Evolutionary conservation across 2,329 filamentous ascomycete species (phyloP).

Genomic region (Hypoxylon sp.): DNA sequence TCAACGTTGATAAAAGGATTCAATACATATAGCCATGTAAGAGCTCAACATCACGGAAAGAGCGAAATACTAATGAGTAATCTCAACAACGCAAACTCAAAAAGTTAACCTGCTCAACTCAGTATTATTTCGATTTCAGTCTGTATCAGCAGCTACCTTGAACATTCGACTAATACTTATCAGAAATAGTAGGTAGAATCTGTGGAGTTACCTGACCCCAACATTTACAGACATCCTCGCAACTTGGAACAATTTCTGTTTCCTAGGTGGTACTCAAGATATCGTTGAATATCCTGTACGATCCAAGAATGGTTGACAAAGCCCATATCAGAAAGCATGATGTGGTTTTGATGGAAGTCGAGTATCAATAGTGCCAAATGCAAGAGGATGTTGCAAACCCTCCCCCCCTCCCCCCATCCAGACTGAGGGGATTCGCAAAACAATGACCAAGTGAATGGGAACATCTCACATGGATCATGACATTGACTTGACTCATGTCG

Average conservation of each 20-base stretch:
- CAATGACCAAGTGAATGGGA: not conserved
- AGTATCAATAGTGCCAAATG: not conserved
- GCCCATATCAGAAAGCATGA: conserved; percentile 1
- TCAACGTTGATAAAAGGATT: not conserved
- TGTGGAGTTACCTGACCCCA: not conserved
- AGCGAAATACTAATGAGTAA: not conserved
- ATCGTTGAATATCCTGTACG: not conserved
- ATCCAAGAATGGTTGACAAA: not conserved
- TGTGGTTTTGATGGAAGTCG: not conserved
- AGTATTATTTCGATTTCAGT: not conserved
- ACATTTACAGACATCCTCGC: not conserved
- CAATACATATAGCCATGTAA: not conserved
- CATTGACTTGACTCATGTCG: conserved; percentile 11
- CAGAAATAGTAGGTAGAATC: not conserved
- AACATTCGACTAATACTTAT: not conserved
- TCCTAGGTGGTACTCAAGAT: not conserved
- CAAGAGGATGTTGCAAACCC: not conserved
- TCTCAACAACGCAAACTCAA: not conserved
- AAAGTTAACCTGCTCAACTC: not conserved
- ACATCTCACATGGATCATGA: not conserved
- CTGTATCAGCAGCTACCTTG: not conserved
- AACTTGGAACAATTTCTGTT: not conserved
- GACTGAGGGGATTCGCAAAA: not conserved
- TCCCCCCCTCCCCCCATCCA: not conserved
- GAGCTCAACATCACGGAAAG: not conserved